Evolutionary conservation across 176 grass and related monocot species (phyloP).

Genomic region (Aegilops tauschii): DNA sequence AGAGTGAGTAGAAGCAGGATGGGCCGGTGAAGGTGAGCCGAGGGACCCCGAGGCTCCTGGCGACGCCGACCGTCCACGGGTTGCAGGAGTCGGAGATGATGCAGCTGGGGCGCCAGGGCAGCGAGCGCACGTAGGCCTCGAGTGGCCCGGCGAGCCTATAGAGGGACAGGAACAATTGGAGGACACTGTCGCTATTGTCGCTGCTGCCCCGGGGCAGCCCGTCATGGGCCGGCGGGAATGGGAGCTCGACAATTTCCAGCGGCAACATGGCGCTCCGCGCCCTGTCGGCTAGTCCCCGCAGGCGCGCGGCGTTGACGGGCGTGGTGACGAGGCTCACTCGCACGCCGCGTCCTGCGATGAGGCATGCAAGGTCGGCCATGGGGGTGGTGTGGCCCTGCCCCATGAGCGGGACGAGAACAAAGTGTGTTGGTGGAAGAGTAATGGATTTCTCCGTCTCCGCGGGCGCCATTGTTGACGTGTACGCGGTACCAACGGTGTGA

Average conservation of each 20-base stretch:
- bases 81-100: slow-evolving; percentile 49
- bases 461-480: slow-evolving; percentile 5
- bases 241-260: slow-evolving; percentile 46
- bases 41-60: slow-evolving; percentile 15
- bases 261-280: background rate
- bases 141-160: slow-evolving; percentile 26
- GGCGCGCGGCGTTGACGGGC: slow-evolving; percentile 39
- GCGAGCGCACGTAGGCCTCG: slow-evolving; percentile 19
- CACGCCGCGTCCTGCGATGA: slow-evolving; percentile 36
- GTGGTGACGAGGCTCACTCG: slow-evolving; percentile 41
- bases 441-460: background rate
- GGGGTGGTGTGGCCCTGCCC: slow-evolving; percentile 62
- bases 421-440: background rate
- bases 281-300: slow-evolving; percentile 28
- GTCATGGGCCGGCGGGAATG: background rate
- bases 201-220: slow-evolving; percentile 21
- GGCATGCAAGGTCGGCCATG: slow-evolving; percentile 48
- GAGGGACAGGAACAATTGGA: slow-evolving; percentile 16
- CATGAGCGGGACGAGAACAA: slow-evolving; percentile 46
- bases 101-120: slow-evolving; percentile 17
- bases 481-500: no score
- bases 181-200: slow-evolving; percentile 26
- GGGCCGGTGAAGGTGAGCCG: slow-evolving; percentile 42
- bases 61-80: slow-evolving; percentile 33
- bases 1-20: slow-evolving; percentile 34